Conservation (phyloP, 495 filamentous ascomycete genomes). For the Sphaerosporella brunnea region DNA sequence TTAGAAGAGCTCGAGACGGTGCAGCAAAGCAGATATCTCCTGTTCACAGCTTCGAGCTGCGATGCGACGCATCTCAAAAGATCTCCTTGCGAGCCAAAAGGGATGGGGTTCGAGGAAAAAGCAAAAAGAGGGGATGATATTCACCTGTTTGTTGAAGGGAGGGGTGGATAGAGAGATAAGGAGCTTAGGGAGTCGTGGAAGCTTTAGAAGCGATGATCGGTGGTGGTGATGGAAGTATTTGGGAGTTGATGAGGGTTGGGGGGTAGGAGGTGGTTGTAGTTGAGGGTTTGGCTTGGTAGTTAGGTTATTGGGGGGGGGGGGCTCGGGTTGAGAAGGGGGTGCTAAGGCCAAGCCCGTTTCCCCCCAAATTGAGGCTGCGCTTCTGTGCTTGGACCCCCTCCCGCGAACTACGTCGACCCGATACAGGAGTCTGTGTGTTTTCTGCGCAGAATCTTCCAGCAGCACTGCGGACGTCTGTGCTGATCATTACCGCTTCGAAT, state of each 20-base stretch:
- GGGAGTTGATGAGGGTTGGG: background rate
- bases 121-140: slow-evolving; percentile 1
- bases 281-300: background rate
- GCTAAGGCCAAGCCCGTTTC: background rate
- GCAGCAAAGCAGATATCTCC: no score
- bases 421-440: no score
- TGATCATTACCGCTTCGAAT: no score
- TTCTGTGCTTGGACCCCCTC: background rate
- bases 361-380: background rate
- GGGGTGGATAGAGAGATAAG: no score
- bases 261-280: background rate
- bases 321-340: background rate
- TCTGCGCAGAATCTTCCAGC: no score
- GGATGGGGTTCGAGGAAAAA: background rate
- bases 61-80: slow-evolving; percentile 2
- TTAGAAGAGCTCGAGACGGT: no score
- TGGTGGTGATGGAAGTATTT: background rate
- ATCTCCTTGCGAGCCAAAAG: background rate
- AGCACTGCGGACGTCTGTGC: no score
- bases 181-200: no score
- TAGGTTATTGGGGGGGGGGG: background rate
- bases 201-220: no score
- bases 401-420: no score
- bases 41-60: background rate
- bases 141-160: no score